Conservation (phyloP, 345 rosid species). For the Cardamine chenopodiifolia region DNA sequence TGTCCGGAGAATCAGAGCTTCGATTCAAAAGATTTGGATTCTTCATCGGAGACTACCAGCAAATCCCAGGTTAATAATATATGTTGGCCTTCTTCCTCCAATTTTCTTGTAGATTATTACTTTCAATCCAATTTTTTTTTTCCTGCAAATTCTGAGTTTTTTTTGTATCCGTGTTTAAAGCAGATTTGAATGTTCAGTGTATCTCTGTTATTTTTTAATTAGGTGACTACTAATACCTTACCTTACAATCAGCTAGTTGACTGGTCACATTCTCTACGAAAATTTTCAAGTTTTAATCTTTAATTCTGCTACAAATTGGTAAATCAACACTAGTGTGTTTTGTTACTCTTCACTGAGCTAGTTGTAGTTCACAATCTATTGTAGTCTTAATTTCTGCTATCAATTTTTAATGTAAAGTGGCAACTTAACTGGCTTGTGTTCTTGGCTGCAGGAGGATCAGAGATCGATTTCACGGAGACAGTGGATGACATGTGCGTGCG, state of each 20-base stretch:
- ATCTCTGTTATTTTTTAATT: background rate
- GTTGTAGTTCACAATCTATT: background rate
- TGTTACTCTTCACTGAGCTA: slow-evolving; percentile 8
- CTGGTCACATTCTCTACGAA: background rate
- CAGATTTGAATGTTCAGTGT: background rate
- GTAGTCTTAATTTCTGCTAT: background rate
- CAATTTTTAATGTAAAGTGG: background rate
- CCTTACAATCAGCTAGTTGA: background rate
- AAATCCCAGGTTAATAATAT: slow-evolving; percentile 14
- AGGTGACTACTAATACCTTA: background rate
- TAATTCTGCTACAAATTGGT: slow-evolving; percentile 2
- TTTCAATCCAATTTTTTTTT: background rate
- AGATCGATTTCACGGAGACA: slow-evolving; percentile 57
- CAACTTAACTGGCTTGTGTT: slow-evolving; percentile 4
- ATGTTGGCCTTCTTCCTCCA: background rate
- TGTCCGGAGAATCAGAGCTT: slow-evolving; percentile 29
- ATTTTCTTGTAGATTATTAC: background rate
- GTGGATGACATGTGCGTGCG: slow-evolving; percentile 74
- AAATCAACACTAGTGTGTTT: background rate
- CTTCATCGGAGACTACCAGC: slow-evolving; percentile 19
- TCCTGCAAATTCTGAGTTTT: background rate
- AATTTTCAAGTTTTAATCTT: background rate
- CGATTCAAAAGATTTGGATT: slow-evolving; percentile 17
- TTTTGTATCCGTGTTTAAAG: background rate
- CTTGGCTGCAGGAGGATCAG: slow-evolving; percentile 48